Conservation (phyloP, 352 stramenopile genomes). For the Globisporangium heterothallicum region DNA sequence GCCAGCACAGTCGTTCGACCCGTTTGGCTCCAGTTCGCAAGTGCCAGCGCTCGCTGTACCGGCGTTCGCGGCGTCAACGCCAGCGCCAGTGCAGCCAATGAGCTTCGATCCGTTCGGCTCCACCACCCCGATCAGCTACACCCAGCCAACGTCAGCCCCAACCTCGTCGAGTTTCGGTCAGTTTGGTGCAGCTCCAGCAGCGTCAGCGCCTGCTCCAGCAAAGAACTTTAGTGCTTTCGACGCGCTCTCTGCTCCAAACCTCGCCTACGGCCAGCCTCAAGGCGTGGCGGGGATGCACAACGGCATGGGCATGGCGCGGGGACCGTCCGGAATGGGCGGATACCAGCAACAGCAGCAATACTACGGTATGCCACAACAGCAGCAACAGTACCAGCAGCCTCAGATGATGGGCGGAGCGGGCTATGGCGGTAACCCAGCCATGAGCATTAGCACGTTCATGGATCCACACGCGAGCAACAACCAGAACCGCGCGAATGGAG, state of each 20-base stretch:
- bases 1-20: slow-evolving; percentile 18
- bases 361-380: slow-evolving; percentile 8
- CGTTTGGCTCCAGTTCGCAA: slow-evolving; percentile 21
- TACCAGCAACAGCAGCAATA: slow-evolving; percentile 18
- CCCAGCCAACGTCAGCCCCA: slow-evolving; percentile 15
- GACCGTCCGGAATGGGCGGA: slow-evolving; percentile 18
- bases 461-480: slow-evolving; percentile 20
- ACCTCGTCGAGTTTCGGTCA: slow-evolving; percentile 16
- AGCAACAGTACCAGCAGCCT: slow-evolving; percentile 23
- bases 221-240: slow-evolving; percentile 67
- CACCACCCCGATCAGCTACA: slow-evolving; percentile 13
- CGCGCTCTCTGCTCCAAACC: slow-evolving; percentile 28
- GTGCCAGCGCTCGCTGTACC: slow-evolving; percentile 4
- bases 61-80: slow-evolving; percentile 18
- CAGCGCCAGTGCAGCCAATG: slow-evolving; percentile 13
- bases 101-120: slow-evolving; percentile 23
- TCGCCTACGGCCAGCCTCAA: slow-evolving; percentile 17
- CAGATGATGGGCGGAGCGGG: slow-evolving; percentile 19
- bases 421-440: slow-evolving; percentile 16
- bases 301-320: slow-evolving; percentile 26
- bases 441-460: slow-evolving; percentile 45
- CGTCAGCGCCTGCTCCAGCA: slow-evolving; percentile 15
- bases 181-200: slow-evolving; percentile 10
- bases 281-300: slow-evolving; percentile 1
- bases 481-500: slow-evolving; percentile 3